Evolutionary conservation across 2,329 filamentous ascomycete genomes (phyloP), one percentile per base, ranked within the genome.

Genomic region (Arthrobotrys conoides): DNA sequence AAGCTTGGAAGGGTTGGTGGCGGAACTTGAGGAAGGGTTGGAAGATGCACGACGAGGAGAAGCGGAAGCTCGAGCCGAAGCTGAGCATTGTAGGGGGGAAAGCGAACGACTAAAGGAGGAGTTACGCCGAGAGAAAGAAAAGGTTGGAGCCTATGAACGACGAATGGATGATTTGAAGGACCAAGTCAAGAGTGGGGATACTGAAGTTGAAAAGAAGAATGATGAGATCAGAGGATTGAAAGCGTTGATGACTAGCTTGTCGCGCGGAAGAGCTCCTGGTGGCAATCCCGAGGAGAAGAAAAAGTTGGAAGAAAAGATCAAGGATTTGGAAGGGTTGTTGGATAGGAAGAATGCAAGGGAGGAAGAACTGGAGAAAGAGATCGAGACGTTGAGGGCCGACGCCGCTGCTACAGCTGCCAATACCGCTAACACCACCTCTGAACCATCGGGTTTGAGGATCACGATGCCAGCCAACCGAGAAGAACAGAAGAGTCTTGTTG

Each of bases 201-300:
- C 76, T 12, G 94, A 97, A 80, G 85, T 98, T 33, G 94, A 96
- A 83, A 92, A 97, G 83, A 96, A 96, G 83, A 95, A 99, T 82
- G 96, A 99, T 82, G 96, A 99, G 86, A 98, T 99, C 83, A 90
- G 95, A 80, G 96, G 96, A 57, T 88, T 99, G 80, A 99, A 98
- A 85, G 95, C 96, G 51, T 98, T 99, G 83, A 98, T 99, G 78
- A 95, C 98, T 85, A 97, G 93, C 18, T 87, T 99, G 44, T 97
- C 94, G 84, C 89, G 93, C 79, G 93, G 93, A 81, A 89, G 91
- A 10, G 85, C 84, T 33, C 38, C 30, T 18, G 49, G 55, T 30
- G 27, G 49, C 14, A 75, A 71, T 44, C 49, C 41, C 18, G 87
- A 90, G 65, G 89, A 91, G 63, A 88, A 90, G 33, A 91, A 94